Evolutionary conservation across 2,329 filamentous ascomycete genomes (phyloP).

Genomic region (Paramyrothecium roridum): DNA sequence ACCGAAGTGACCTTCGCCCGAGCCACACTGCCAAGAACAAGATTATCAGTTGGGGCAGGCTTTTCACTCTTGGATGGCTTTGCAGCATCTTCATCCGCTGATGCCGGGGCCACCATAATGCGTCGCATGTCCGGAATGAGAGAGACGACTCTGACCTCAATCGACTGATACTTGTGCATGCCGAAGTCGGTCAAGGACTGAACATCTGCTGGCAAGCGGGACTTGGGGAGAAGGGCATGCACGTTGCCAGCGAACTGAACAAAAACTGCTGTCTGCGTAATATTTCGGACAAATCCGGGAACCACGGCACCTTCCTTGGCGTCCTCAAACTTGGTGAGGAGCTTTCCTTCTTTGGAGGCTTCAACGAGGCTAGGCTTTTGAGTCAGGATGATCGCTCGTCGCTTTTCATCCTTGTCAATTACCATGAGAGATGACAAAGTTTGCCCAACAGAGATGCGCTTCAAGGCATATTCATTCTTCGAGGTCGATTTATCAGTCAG

Average conservation of each 20-base stretch:
- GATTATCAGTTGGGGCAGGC: conserved; percentile 56
- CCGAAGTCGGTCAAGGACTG: conserved; percentile 72
- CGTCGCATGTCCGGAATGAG: conserved; percentile 68
- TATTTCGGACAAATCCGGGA: conserved; percentile 80
- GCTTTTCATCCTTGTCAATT: conserved; percentile 78
- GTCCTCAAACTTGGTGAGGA: conserved; percentile 71
- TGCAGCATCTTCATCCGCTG: conserved; percentile 42
- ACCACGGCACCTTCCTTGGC: conserved; percentile 66
- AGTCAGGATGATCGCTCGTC: conserved; percentile 71
- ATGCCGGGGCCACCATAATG: conserved; percentile 56
- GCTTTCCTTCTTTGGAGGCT: conserved; percentile 66
- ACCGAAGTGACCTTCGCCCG: conserved; percentile 79
- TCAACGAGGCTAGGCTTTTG: conserved; percentile 81
- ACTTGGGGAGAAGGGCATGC: conserved; percentile 76
- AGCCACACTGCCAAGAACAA: conserved; percentile 68
- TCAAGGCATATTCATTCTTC: conserved; percentile 74
- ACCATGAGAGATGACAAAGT: conserved; percentile 78
- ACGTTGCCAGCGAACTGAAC: conserved; percentile 81
- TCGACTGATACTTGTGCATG: conserved; percentile 70
- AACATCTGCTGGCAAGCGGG: conserved; percentile 69
- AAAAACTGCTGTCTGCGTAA: conserved; percentile 78
- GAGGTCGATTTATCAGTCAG: conserved; percentile 79
- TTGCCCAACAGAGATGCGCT: conserved; percentile 81
- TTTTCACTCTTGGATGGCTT: conserved; percentile 35
- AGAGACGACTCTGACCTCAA: conserved; percentile 69